Base-by-base conservation (phyloP, 2,329 filamentous ascomycete genomes). In the Cladosporium sp. region DNA sequence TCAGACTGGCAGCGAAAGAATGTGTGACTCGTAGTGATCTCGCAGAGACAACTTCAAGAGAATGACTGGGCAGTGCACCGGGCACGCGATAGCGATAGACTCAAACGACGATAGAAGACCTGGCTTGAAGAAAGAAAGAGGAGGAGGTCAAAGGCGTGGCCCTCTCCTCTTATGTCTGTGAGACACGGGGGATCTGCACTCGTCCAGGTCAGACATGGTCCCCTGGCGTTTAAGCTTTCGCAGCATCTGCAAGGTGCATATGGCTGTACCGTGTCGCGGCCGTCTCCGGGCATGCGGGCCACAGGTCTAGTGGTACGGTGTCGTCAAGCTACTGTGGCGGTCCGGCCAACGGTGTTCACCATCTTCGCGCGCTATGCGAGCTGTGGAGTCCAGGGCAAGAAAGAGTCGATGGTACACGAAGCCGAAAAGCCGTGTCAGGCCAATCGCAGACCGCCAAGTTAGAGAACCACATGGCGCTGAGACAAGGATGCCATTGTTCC, bases 1-100 rank as follows among this genome's bases (percentile, higher is more conserved):
- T 45, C 43, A 49, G 45, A 43, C 49, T 14, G 45, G 22, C 42
- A 52, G 19, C 43, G 31, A 52, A 46, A 32, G 50, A 52, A 33
- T 44, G 31, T 50, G 42, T 46, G 43, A 34, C 50, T 46, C 50
- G 42, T 45, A n/a, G 22, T 28, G 11, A 46, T 46, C 50, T 52
- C 50, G 50, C 50, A 42, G 50, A 52, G 50, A 45, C 22, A n/a
- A 4, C 10, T 6, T n/a, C 43, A 37, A 56, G 53, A 43, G 54
- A 56, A 45, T 41, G 54, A 54, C 51, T 34, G 41, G 35, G 52
- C 54, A 40, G 43, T 54, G 54, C 54, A 50, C 54, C 54, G 53
- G 54, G 54, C 54, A 56, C 42, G 54, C 45, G 48, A 44, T 44
- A 34, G 38, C 40, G 34, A 43, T 8, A 18, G 31, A 37, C 10